A percentile compares a stretch with the other conserved stretches of the same genome.
Conservation (phyloP, 2,329 filamentous ascomycete species). For the Paracamarosporium sp. region DNA sequence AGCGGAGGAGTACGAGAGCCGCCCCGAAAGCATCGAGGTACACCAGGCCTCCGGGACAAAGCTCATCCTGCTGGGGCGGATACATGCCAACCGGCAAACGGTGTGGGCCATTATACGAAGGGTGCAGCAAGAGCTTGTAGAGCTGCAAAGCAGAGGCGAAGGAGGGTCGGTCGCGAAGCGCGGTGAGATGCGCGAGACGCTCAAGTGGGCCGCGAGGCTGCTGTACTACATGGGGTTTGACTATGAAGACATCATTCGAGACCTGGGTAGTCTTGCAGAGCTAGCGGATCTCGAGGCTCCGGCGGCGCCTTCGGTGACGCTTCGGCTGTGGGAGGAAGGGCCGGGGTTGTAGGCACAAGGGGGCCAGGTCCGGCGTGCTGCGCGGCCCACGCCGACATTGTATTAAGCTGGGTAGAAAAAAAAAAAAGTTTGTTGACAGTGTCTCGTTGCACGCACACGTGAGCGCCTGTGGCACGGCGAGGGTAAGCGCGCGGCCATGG, state of each 20-base stretch:
- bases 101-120: slow-evolving; percentile 41
- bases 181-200: slow-evolving; percentile 31
- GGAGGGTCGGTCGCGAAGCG: slow-evolving; percentile 18
- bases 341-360: slow-evolving; percentile 5
- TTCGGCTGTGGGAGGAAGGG: neutral
- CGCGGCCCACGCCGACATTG: slow-evolving; percentile 10
- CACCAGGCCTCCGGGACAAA: slow-evolving; percentile 32
- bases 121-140: slow-evolving; percentile 39
- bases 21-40: slow-evolving; percentile 39
- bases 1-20: slow-evolving; percentile 28
- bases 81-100: slow-evolving; percentile 41
- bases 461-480: neutral
- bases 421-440: neutral
- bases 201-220: slow-evolving; percentile 38
- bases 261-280: slow-evolving; percentile 37
- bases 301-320: slow-evolving; percentile 12
- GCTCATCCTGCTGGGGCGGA: slow-evolving; percentile 36
- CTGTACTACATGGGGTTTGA: slow-evolving; percentile 42
- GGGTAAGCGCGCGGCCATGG: neutral
- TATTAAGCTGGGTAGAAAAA: slow-evolving; percentile 3
- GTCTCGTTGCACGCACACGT: neutral
- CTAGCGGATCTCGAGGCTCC: slow-evolving; percentile 41
- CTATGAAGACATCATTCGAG: slow-evolving; percentile 38
- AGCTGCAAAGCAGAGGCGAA: slow-evolving; percentile 19
- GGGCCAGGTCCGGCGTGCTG: slow-evolving; percentile 24